Base-by-base conservation (phyloP, 129 eudicot genomes). In the Scalesia atractyloides region DNA sequence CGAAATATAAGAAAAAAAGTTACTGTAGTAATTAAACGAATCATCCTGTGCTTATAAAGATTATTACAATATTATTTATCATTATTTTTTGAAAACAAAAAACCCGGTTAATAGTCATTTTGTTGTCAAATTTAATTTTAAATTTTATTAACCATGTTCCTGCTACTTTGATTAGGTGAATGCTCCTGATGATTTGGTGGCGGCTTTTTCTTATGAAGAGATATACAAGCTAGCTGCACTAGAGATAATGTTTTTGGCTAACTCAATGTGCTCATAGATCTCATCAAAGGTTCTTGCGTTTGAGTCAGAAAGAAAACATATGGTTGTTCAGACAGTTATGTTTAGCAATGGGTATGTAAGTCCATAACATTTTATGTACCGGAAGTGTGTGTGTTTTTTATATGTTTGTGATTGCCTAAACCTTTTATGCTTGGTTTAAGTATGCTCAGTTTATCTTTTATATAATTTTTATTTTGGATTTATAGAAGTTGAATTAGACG, bases 151-250 rank as follows among this genome's bases (percentile, higher is more conserved):
- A 70, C 37, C 50, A 36, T 43, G 22, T 11, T 44, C 53, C 13
- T 53, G 2, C 11, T 66, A 54, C 10, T 46, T 52, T 54, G 64
- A 18, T 70, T 20, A 89, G 92, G 90, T 80, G 52, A 74, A 74
- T 37, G 76, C 62, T 17, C 14, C 14, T 49, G 84, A 77, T 48
- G 80, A 82, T 53, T 65, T 78, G 14, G 51, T 66, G 1, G 77
- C 68, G 68, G 77, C 68, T 36, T 56, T 76, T 49, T 50, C 84
- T 30, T 66, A 84, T 69, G 88, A 86, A 76, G 90, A 91, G 73
- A 49, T 82, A 19, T 91, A 51, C 89, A 88, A 84, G 81, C 86
- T 82, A 48, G 96, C 85, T 53, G 89, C 86, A 36, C 73, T 79
- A 66, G 97, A 91, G 77, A 88, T 88, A 20, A 79, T 78, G 81